phyloP scores from a whole-genome alignment of 345 rosid species.

The Durio zibethinus region DNA sequence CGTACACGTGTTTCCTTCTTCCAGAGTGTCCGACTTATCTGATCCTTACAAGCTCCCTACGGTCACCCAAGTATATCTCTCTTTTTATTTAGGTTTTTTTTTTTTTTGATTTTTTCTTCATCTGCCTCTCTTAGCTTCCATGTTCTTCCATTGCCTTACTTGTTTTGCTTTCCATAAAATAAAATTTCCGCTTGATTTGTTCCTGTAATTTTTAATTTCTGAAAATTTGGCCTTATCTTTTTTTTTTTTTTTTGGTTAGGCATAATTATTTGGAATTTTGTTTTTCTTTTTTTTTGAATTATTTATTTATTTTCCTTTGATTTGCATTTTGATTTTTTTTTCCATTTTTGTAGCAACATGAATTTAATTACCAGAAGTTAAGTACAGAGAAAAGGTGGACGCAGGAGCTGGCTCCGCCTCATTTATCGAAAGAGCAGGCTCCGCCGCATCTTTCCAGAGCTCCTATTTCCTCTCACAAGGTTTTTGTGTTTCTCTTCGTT shows the following conservation, averaged over 20 bases:
- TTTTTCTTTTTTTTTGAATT: background rate
- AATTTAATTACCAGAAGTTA: constrained; percentile 33
- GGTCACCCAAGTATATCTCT: constrained; percentile 28
- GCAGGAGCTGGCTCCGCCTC: constrained; percentile 50
- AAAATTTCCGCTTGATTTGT: constrained; percentile 2
- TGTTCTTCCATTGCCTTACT: background rate
- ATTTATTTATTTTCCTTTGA: background rate
- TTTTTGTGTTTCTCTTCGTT: constrained; percentile 11
- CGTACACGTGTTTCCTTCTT: constrained; percentile 53
- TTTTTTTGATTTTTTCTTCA: background rate
- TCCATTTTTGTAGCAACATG: constrained; percentile 32
- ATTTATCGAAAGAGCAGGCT: constrained; percentile 46
- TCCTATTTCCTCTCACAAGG: constrained; percentile 55
- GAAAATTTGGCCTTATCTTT: constrained; percentile 4
- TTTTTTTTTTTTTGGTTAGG: background rate
- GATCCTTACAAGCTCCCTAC: constrained; percentile 46
- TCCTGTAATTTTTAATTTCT: constrained; percentile 4
- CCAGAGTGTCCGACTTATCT: constrained; percentile 37
- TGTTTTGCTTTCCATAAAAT: background rate
- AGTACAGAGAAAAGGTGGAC: constrained; percentile 48
- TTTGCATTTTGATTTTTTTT: background rate
- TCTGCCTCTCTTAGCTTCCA: background rate
- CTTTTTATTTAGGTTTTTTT: background rate
- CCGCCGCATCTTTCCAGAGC: constrained; percentile 49
- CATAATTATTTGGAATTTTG: background rate